Evolutionary conservation across 345 rosid species (phyloP).

Genomic region (Aegle marmelos): DNA sequence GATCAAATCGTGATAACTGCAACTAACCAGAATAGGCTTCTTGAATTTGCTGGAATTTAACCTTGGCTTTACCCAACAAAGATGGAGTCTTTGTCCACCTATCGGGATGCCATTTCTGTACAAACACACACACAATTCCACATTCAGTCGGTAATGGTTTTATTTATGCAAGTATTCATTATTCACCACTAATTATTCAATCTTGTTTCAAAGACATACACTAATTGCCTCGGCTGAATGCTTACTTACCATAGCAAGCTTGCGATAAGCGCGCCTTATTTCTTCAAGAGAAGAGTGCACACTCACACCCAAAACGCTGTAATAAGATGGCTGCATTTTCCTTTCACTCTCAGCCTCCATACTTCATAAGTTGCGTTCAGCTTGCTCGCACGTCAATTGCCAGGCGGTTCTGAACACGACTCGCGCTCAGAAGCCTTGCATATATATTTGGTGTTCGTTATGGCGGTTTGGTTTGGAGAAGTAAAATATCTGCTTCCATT

Average conservation of each 20-base stretch:
- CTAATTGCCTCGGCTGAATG: too few species aligned
- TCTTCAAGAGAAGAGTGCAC: conserved; percentile 39
- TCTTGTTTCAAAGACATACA: too few species aligned
- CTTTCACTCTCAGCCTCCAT: conserved; percentile 5
- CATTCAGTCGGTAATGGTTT: not conserved
- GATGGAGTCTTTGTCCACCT: conserved; percentile 46
- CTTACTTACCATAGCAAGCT: conserved; percentile 54
- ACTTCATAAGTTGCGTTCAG: not conserved
- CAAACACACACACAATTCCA: not conserved
- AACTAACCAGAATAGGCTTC: conserved; percentile 56
- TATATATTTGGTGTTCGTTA: not conserved
- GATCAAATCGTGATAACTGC: not conserved
- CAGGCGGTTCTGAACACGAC: accelerated
- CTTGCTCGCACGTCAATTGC: not conserved
- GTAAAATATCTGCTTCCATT: not conserved
- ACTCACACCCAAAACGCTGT: conserved; percentile 45
- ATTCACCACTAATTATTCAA: too few species aligned
- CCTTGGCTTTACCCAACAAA: conserved; percentile 41
- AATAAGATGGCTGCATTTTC: conserved; percentile 24
- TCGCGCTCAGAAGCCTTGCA: not conserved
- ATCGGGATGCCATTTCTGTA: conserved; percentile 69
- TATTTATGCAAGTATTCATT: not conserved
- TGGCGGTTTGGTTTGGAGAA: not conserved
- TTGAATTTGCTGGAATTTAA: conserved; percentile 58
- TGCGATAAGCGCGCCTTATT: conserved; percentile 51